phyloP scores from a whole-genome alignment of 2,329 filamentous ascomycete genomes.

The Colletotrichum destructivum region DNA sequence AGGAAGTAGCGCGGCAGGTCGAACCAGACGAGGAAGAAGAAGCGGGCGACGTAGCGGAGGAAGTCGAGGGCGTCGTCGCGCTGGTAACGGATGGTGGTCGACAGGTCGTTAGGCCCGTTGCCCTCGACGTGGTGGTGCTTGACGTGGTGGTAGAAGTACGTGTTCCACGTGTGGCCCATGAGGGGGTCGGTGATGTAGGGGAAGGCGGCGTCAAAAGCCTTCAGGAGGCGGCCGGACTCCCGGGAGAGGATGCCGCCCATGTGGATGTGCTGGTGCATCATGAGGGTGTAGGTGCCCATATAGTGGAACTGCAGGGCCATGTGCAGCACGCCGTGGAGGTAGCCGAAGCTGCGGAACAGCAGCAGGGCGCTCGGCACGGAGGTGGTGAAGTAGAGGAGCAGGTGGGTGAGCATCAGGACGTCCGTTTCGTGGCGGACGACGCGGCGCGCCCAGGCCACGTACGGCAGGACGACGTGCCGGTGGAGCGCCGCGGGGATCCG shows the following conservation, averaged over 20 bases:
- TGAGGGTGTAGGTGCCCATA: constrained; percentile 81
- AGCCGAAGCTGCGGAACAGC: constrained; percentile 77
- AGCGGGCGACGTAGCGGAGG: constrained; percentile 79
- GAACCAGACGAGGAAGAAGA: constrained; percentile 81
- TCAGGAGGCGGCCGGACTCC: constrained; percentile 53
- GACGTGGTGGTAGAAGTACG: constrained; percentile 88
- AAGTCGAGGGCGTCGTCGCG: constrained; percentile 78
- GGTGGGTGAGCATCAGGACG: constrained; percentile 83
- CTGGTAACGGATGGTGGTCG: constrained; percentile 83
- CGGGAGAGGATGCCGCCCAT: constrained; percentile 77
- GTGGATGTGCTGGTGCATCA: constrained; percentile 91
- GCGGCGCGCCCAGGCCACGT: constrained; percentile 67
- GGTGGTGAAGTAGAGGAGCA: constrained; percentile 79
- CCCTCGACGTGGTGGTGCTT: constrained; percentile 89
- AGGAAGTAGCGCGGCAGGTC: constrained; percentile 83
- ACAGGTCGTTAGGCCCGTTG: constrained; percentile 83
- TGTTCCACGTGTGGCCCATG: constrained; percentile 89
- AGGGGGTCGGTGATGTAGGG: constrained; percentile 83
- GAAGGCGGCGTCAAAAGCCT: constrained; percentile 74
- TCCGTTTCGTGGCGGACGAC: constrained; percentile 78
- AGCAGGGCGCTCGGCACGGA: constrained; percentile 78
- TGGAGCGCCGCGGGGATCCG: constrained; percentile 49
- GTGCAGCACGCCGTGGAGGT: constrained; percentile 77
- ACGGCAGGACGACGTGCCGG: constrained; percentile 62
- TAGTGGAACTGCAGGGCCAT: constrained; percentile 77